Percentiles rank a stretch among this genome's conserved stretches.
phyloP scores from a whole-genome alignment of 305 asterid genomes.

The Lippia alba region DNA sequence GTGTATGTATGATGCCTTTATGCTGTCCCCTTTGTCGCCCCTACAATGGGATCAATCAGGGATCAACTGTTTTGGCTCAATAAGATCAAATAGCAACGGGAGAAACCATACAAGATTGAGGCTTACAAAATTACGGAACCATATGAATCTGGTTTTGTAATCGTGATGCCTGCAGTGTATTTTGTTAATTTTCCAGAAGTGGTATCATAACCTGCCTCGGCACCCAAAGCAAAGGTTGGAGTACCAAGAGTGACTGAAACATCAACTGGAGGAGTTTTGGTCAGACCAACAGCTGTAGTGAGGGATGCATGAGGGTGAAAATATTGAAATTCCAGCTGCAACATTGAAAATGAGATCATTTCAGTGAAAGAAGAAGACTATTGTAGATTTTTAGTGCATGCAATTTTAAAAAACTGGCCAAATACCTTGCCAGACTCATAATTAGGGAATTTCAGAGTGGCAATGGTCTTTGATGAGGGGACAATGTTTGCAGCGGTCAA shows the following conservation, averaged over 20 bases:
- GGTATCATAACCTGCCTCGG: slow-evolving; percentile 79
- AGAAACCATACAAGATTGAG: not conserved
- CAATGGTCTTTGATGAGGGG: slow-evolving; percentile 84
- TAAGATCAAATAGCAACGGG: slow-evolving; percentile 7
- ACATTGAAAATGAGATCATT: slow-evolving; percentile 12
- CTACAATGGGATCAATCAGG: slow-evolving; percentile 37
- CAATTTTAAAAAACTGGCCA: slow-evolving; percentile 13
- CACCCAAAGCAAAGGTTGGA: slow-evolving; percentile 79
- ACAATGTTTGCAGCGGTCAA: slow-evolving; percentile 55
- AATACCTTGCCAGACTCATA: slow-evolving; percentile 88
- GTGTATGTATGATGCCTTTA: slow-evolving; percentile 82
- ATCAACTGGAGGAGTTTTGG: slow-evolving; percentile 72
- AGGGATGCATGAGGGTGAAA: slow-evolving; percentile 88
- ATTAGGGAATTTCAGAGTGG: slow-evolving; percentile 75
- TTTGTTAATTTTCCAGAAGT: slow-evolving; percentile 57
- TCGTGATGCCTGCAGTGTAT: slow-evolving; percentile 71
- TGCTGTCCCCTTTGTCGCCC: slow-evolving; percentile 91
- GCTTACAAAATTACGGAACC: slow-evolving; percentile 88
- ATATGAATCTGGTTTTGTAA: slow-evolving; percentile 74
- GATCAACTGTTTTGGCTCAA: slow-evolving; percentile 20
- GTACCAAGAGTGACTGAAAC: slow-evolving; percentile 83
- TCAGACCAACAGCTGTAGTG: slow-evolving; percentile 73
- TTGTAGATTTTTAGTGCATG: not conserved
- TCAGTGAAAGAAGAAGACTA: slow-evolving; percentile 24
- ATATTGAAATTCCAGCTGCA: slow-evolving; percentile 86